phyloP scores from a whole-genome alignment of 2,329 filamentous ascomycete species.

The Xylariomycetidae sp. region DNA sequence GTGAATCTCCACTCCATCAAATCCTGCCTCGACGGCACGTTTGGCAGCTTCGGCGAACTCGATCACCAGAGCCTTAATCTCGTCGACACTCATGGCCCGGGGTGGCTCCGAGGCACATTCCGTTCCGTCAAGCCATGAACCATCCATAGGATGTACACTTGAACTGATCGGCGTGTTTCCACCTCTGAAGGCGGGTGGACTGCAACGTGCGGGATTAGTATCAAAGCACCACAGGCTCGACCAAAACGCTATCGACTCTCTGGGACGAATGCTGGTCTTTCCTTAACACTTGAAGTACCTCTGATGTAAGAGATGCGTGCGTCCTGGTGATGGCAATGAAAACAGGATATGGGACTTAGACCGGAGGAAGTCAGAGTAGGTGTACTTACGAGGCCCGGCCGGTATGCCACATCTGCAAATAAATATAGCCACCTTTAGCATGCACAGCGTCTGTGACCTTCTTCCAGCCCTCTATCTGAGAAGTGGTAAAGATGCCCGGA shows the following conservation, averaged over 20 bases:
- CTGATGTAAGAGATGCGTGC: too few species aligned
- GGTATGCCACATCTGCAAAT: slow-evolving; percentile 54
- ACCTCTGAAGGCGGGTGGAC: too few species aligned
- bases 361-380: slow-evolving; percentile 19
- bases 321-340: too few species aligned
- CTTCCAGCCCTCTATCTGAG: slow-evolving; percentile 52
- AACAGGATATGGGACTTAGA: slow-evolving; percentile 27
- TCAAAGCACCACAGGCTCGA: too few species aligned
- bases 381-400: slow-evolving; percentile 39
- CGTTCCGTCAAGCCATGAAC: slow-evolving; percentile 25
- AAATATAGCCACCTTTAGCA: slow-evolving; percentile 52
- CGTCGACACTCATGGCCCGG: slow-evolving; percentile 56
- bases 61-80: slow-evolving; percentile 60
- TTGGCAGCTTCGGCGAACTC: slow-evolving; percentile 53
- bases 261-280: too few species aligned
- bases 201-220: too few species aligned
- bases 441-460: slow-evolving; percentile 55
- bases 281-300: too few species aligned
- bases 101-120: slow-evolving; percentile 37
- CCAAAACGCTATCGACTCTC: too few species aligned
- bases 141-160: slow-evolving; percentile 24
- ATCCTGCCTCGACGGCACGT: slow-evolving; percentile 57
- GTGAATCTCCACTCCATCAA: slow-evolving; percentile 52
- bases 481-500: slow-evolving; percentile 49
- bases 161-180: slow-evolving; percentile 20